Percentiles rank a stretch among this genome's conserved stretches.
phyloP scores from a whole-genome alignment of 2,329 filamentous ascomycete species.

The Rhinocladiella similis region DNA sequence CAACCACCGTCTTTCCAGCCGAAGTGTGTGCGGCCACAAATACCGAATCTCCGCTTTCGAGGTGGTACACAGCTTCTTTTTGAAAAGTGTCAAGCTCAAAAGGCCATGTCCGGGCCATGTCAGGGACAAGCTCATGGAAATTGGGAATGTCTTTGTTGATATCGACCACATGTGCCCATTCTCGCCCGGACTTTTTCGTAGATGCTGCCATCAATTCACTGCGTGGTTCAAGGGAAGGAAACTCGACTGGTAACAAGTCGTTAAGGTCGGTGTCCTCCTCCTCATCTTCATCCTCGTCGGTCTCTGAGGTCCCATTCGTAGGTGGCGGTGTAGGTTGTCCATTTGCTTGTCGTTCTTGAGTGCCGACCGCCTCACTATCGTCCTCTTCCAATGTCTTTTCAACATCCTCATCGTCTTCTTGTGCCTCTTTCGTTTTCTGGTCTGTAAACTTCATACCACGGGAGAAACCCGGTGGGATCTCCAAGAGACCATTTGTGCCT shows the following conservation, averaged over 20 bases:
- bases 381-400: slow-evolving; percentile 60
- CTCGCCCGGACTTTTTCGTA: slow-evolving; percentile 71
- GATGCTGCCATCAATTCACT: slow-evolving; percentile 71
- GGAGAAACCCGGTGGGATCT: slow-evolving; percentile 77
- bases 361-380: slow-evolving; percentile 29
- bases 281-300: slow-evolving; percentile 47
- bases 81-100: slow-evolving; percentile 98
- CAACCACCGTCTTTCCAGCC: slow-evolving; percentile 95
- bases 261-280: slow-evolving; percentile 69
- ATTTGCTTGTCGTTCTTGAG: slow-evolving; percentile 21
- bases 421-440: slow-evolving; percentile 57
- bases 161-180: slow-evolving; percentile 99
- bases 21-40: slow-evolving; percentile 98
- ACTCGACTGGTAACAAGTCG: slow-evolving; percentile 84
- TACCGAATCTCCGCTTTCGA: slow-evolving; percentile 94
- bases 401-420: slow-evolving; percentile 68
- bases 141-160: slow-evolving; percentile 92
- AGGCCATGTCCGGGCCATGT: slow-evolving; percentile 95
- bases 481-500: slow-evolving; percentile 72
- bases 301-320: slow-evolving; percentile 19
- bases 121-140: slow-evolving; percentile 86
- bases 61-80: slow-evolving; percentile 96
- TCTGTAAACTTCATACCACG: slow-evolving; percentile 73
- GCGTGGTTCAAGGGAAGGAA: slow-evolving; percentile 84
- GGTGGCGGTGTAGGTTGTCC: slow-evolving; percentile 8